Base-by-base conservation (phyloP, 164 flowering plant species). In the Chimonanthus salicifolius region DNA sequence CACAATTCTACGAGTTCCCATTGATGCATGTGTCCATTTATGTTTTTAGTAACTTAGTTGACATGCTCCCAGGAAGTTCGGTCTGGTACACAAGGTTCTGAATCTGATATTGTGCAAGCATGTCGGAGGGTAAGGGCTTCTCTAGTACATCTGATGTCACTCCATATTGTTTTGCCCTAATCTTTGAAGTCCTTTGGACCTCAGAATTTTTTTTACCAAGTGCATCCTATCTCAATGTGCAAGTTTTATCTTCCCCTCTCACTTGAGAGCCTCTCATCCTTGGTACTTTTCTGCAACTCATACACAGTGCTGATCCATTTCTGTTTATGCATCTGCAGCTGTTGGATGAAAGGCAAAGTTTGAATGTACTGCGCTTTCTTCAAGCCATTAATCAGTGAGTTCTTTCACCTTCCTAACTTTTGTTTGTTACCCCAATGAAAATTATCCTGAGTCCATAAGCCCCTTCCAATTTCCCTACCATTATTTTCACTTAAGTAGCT, bases 311-410 rank as follows among this genome's bases (percentile, higher is more conserved):
- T 67, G 20, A 50, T 5, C 10, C 11, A 9, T 51, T 43, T 64
- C 66, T 69, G 16, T 64, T 62, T 64, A 10, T 71, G 45, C 64
- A 49, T 73, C 3, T 33, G 71, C 81, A 87, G 92, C 71, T 88
- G 18, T 80, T 90, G 76, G 90, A 85, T 81, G 87, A 90, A 76
- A 87, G 90, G 76, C 89, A 88, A 66, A 81, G 89, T 71, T 44
- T 72, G 71, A 90, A 88, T 77, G 89, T 87, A 66, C 78, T 83
- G 87, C 89, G 88, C 16, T 90, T 85, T 77, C 88, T 90, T 74
- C 82, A 87, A 80, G 88, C 94, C 70, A 77, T 84, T 48, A 87
- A 87, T 72, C 84, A 76, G 94, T 89, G 79, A 74, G 76, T 76
- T 63, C 49, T 8, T 51, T 64, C 44, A 68, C 43, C 62, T 44